Evolutionary conservation across 1,139 yeast genomes (phyloP), one percentile per base, ranked within the genome.

Genomic region (Meyerozyma athensensis): DNA sequence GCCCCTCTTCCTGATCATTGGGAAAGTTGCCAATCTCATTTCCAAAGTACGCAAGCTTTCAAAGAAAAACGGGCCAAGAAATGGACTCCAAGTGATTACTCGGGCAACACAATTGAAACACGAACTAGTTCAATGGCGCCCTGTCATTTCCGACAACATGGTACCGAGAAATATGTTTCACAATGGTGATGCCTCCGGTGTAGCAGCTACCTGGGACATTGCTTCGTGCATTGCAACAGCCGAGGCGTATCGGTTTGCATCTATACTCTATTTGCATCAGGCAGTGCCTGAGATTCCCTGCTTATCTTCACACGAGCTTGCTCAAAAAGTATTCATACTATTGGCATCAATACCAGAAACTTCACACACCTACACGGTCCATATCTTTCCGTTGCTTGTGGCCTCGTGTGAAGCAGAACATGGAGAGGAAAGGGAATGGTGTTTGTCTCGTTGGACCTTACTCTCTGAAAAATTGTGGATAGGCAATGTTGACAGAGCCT

Each of bases 231-330:
- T 81, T 22, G 77, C 85, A 2, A 79, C 86, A 0, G 86, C 86
- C 2, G 86, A 80, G 50, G 81, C 86, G 0, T 81, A 80, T 53
- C 54, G 84, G 35, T 77, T 67, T 52, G 71, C 85, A 1, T 67
- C 83, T 0, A 54, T 81, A 32, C 51, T 80, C 17, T 79, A 77
- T 49, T 58, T 81, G 28, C 85, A 79, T 50, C 86, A 80, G 50
- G 81, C 85, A 0, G 84, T 80, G 2, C 86, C 86, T 0, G 85
- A 80, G 47, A 69, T 79, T 17, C 83, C 84, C 4, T 72, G 79
- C 5, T 55, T 65, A 26, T 54, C 76, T 5, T 73, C 83, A 1
- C 79, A 72, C 42, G 74, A 68, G 40, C 52, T 79, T 23, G 82
- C 86, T 0, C 80, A 77, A 46, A 78, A 77, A 47, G 75, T 79